Conservation (phyloP, 345 rosid species). For the Cardamine resedifolia region DNA sequence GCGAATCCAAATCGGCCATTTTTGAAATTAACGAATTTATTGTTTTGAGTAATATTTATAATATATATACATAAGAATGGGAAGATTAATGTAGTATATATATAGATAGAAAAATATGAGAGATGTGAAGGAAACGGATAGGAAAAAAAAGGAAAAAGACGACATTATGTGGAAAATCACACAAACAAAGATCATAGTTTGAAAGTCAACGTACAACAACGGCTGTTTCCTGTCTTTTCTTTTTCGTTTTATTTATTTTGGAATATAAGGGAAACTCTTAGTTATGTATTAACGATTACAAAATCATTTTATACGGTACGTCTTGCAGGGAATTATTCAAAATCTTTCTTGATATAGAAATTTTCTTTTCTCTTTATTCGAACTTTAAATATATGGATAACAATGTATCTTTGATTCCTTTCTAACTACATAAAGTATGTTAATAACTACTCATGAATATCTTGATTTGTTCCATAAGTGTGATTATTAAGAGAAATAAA, state of each 20-base stretch:
- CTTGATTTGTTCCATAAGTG: not conserved
- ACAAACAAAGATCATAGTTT: constrained; percentile 14
- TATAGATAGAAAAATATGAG: not conserved
- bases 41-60: too few species aligned
- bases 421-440: not conserved
- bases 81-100: not conserved
- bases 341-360: constrained; percentile 12
- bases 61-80: not conserved
- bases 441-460: not conserved
- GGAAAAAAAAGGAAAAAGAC: constrained; percentile 1
- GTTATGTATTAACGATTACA: constrained; percentile 3
- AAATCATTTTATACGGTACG: constrained; percentile 9
- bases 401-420: too few species aligned
- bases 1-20: constrained; percentile 73
- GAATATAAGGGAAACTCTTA: not conserved
- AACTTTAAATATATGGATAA: not conserved
- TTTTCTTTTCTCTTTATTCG: not conserved
- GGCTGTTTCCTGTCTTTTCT: constrained; percentile 16
- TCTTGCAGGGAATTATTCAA: not conserved
- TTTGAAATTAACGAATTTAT: not conserved
- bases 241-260: not conserved
- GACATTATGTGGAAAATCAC: constrained; percentile 21
- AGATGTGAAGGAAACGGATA: constrained; percentile 26
- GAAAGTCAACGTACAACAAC: constrained; percentile 40
- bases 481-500: not conserved